A percentile compares a stretch with the other conserved stretches of the same genome.
These are phyloP conservation scores for Senna siamea DNA, from an alignment of 306 rosid species.

Conservation along the genomic window DNA sequence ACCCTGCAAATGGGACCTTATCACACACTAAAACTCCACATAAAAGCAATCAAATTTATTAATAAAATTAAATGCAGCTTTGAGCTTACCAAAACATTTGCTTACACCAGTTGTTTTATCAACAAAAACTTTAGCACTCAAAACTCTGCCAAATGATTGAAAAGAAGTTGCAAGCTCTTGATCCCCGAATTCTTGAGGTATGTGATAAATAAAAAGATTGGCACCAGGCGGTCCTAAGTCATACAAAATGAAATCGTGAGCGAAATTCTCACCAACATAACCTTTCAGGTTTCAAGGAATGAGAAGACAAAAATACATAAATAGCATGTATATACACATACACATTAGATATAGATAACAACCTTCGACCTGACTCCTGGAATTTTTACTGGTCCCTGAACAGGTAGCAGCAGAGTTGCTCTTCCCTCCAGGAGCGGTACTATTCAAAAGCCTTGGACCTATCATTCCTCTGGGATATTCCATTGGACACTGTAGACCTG, in stretches of 20 bases:
- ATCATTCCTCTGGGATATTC: conserved; percentile 76
- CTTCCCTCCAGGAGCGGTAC: conserved; percentile 59
- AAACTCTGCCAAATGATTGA: conserved; percentile 83
- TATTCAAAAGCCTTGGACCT: conserved; percentile 64
- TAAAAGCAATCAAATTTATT: conserved; percentile 31
- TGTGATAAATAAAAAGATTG: conserved; percentile 92
- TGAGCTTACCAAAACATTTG: conserved; percentile 89
- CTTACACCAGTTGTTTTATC: conserved; percentile 95
- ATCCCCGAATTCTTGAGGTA: conserved; percentile 98
- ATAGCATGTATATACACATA: neutral
- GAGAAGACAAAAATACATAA: neutral
- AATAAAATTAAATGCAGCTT: conserved; percentile 9
- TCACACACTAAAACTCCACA: conserved; percentile 36
- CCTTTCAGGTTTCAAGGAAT: conserved; percentile 13
- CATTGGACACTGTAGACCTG: conserved; percentile 84
- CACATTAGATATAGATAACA: conserved; percentile 37
- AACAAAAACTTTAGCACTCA: conserved; percentile 94
- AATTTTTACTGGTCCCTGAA: conserved; percentile 63
- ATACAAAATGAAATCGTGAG: conserved; percentile 40
- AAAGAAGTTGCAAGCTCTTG: conserved; percentile 81
- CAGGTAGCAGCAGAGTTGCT: conserved; percentile 58
- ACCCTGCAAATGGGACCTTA: conserved; percentile 64
- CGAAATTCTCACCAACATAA: conserved; percentile 37
- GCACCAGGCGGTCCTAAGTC: conserved; percentile 95
- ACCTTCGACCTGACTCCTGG: conserved; percentile 91